Conservation (phyloP, 768 basidiomycete genomes). For the Amanita brunnescens region DNA sequence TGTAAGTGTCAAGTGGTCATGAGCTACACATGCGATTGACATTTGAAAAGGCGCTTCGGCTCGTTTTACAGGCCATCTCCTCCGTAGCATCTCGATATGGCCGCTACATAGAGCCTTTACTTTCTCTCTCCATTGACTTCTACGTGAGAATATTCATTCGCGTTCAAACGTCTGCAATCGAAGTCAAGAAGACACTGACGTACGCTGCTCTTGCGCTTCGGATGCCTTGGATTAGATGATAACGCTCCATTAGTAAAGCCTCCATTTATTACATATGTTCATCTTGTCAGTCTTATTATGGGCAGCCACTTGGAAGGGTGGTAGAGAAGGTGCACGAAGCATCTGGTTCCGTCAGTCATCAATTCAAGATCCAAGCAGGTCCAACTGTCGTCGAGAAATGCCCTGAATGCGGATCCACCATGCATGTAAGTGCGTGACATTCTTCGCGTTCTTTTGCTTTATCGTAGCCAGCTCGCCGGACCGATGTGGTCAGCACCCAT, state of each 20-base stretch:
- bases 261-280: constrained; percentile 79
- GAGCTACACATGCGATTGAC: background rate
- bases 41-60: constrained; percentile 63
- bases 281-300: constrained; percentile 72
- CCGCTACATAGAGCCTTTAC: constrained; percentile 78
- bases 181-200: constrained; percentile 81
- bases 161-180: constrained; percentile 59
- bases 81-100: constrained; percentile 89
- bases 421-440: constrained; percentile 52
- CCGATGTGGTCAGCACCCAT: constrained; percentile 96
- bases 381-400: constrained; percentile 64
- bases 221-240: constrained; percentile 2
- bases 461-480: constrained; percentile 59
- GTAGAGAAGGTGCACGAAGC: constrained; percentile 49
- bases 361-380: constrained; percentile 66
- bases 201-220: constrained; percentile 26
- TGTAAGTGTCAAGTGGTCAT: constrained; percentile 33
- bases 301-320: constrained; percentile 78
- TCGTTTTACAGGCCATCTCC: constrained; percentile 82
- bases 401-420: constrained; percentile 66
- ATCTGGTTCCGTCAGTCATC: constrained; percentile 47
- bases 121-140: constrained; percentile 94
- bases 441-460: background rate
- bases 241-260: constrained; percentile 54
- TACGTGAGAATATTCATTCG: constrained; percentile 90